Base-by-base conservation (phyloP, 1,284 basidiomycete species). In the Sporisorium reilianum region DNA sequence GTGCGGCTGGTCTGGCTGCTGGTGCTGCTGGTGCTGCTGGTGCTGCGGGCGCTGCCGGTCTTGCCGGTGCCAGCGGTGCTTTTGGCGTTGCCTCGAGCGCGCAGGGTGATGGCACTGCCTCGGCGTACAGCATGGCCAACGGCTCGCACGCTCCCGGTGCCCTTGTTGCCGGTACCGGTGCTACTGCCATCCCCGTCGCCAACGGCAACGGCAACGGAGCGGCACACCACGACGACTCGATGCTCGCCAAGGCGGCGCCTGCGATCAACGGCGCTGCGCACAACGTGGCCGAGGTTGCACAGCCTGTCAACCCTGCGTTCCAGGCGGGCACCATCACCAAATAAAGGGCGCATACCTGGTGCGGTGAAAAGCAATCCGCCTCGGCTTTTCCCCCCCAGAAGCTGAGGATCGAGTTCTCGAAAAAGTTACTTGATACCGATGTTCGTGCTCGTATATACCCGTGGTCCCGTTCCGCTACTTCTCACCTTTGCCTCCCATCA, bases 191-290 rank as follows among this genome's bases (percentile, higher is more conserved):
- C n/a, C 26, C 44, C 53, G 48, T 40, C 22, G 38, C 38, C 38
- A 41, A 20, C 38, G 45, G 52, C 41, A 57, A 53, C 28, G 26
- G 34, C 20, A 36, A 38, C 32, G 51, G 38, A 20, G 51, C 40
- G 16, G 51, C 61, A 20, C 45, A 57, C 55, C 45, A 54, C 55
- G 62, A 70, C 26, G 69, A 55, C 6, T 60, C 64, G 55, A 23
- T 51, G 59, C 14, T 36, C 18, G 49, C 52, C 60, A 71, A 75
- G 68, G 50, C 67, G 18, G 73, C 70, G 5, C 70, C 70, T 18
- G 70, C 70, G 5, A 73, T 73, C 71, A 65, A 65, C 65, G 65
- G 65, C n/a, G 71, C 71, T 53, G 60, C 61, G n/a, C 61, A 67
- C 57, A 68, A 22, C 48, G 11, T 23, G 14, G 34, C 42, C 16